A percentile compares a stretch with the other conserved stretches of the same genome.
Conservation (phyloP, 345 rosid species). For the Passiflora organensis region DNA sequence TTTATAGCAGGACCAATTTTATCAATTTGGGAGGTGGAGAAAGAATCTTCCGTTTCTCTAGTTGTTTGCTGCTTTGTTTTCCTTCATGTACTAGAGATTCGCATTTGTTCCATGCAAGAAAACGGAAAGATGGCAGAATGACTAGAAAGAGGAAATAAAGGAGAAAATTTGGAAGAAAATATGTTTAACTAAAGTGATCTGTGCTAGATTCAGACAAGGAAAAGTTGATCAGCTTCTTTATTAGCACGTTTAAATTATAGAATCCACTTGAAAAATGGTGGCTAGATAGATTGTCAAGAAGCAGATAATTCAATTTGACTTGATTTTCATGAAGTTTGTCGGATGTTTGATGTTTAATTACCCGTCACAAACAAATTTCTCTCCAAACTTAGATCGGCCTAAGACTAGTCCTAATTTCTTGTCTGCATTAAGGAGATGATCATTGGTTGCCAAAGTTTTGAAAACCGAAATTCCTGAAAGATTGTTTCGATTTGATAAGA, state of each 20-base stretch:
- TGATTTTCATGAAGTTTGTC: too few relatives aligned
- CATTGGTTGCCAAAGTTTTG: too few relatives aligned
- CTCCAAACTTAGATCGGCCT: too few relatives aligned
- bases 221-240: conserved; percentile 1
- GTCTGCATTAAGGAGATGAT: too few relatives aligned
- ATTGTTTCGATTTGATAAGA: too few relatives aligned
- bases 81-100: conserved; percentile 17
- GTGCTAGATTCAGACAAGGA: too few relatives aligned
- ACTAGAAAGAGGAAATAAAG: too few relatives aligned
- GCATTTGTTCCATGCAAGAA: conserved; percentile 16
- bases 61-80: neutral
- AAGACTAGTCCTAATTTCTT: too few relatives aligned
- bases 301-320: neutral
- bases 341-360: too few relatives aligned
- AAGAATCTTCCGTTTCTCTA: conserved; percentile 25
- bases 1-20: neutral
- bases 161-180: neutral
- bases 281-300: conserved; percentile 4
- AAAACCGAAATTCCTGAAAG: too few relatives aligned
- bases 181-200: neutral
- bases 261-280: neutral
- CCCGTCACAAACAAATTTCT: too few relatives aligned
- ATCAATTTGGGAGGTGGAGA: conserved; percentile 12
- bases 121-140: conserved; percentile 13
- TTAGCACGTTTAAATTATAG: neutral